Conservation (phyloP, 2,329 filamentous ascomycete genomes). For the Diaporthe longicolla region DNA sequence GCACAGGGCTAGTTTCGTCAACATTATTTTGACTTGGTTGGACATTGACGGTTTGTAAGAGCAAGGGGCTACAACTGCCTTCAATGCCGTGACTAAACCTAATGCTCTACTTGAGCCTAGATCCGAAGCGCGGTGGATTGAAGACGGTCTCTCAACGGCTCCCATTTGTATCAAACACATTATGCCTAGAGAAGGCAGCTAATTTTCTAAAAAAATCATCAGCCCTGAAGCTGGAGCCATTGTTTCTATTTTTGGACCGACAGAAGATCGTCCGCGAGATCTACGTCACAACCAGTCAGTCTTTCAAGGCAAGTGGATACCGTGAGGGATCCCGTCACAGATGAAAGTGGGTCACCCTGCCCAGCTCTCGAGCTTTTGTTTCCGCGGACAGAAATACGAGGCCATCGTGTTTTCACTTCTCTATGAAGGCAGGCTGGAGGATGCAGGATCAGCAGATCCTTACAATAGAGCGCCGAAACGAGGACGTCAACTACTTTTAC, state of each 20-base stretch:
- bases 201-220: neutral
- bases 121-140: too few species aligned
- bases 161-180: too few species aligned
- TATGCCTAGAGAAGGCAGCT: neutral
- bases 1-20: too few species aligned
- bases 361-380: neutral
- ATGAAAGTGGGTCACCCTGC: neutral
- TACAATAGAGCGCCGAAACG: neutral
- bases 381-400: neutral
- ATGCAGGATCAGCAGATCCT: neutral
- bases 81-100: too few species aligned
- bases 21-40: too few species aligned
- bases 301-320: slow-evolving; percentile 16
- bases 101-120: too few species aligned
- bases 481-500: neutral
- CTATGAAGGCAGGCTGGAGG: neutral
- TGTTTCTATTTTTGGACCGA: slow-evolving; percentile 29
- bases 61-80: too few species aligned
- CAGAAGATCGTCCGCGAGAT: slow-evolving; percentile 1
- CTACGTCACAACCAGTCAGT: slow-evolving; percentile 17
- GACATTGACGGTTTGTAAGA: too few species aligned
- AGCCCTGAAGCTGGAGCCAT: slow-evolving; percentile 17
- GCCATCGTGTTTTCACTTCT: neutral
- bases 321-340: neutral
- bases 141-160: too few species aligned